phyloP scores from a whole-genome alignment of 768 basidiomycete genomes.

The Rossbeevera mucosa region DNA sequence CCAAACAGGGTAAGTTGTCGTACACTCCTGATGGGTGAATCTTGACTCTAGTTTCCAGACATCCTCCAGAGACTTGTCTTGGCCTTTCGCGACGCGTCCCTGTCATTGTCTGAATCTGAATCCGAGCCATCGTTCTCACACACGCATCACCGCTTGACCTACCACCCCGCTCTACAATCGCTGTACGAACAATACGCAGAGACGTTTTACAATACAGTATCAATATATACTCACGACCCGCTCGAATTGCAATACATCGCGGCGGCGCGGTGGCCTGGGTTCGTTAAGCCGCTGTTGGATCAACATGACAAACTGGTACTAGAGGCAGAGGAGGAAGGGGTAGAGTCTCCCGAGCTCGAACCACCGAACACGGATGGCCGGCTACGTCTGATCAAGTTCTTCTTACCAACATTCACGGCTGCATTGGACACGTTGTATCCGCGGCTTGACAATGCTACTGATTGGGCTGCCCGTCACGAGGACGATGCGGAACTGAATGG shows the following conservation, averaged over 20 bases:
- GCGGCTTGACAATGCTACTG: conserved; percentile 55
- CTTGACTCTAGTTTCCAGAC: conserved; percentile 19
- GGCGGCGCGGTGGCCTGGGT: conserved; percentile 77
- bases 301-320: conserved; percentile 32
- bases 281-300: conserved; percentile 63
- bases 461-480: conserved; percentile 55
- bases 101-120: not conserved
- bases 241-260: conserved; percentile 72
- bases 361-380: conserved; percentile 54
- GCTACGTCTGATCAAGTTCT: conserved; percentile 60
- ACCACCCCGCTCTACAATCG: conserved; percentile 51
- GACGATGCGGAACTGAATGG: conserved; percentile 30
- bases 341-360: conserved; percentile 26
- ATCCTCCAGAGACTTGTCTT: conserved; percentile 36
- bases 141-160: conserved; percentile 27
- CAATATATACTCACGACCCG: conserved; percentile 60
- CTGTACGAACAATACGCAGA: conserved; percentile 64
- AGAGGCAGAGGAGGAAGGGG: conserved; percentile 20
- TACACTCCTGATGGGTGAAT: not conserved
- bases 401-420: conserved; percentile 55
- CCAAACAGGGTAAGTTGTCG: conserved; percentile 52
- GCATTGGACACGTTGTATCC: conserved; percentile 70
- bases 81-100: conserved; percentile 31
- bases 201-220: conserved; percentile 56
- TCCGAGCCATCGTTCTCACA: not conserved